A percentile compares a stretch with the other conserved stretches of the same genome.
Evolutionary conservation across 176 grass and related monocot genomes (phyloP).

Genomic region (Urochloa ruziziensis): DNA sequence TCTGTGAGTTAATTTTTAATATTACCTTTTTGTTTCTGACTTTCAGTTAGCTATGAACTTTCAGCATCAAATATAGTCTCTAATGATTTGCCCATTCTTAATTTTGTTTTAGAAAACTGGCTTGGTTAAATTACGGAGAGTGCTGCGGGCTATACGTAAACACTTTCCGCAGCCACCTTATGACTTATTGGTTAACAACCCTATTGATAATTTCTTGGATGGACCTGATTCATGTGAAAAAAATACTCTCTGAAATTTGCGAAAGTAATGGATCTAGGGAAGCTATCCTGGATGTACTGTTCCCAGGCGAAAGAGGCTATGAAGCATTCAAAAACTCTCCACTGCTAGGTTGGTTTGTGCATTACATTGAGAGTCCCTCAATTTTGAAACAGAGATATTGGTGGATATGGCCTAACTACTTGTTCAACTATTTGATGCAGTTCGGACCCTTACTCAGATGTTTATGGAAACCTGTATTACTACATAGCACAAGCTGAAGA

Average conservation of each 20-base stretch:
- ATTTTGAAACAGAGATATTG: conserved; percentile 14
- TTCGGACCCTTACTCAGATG: conserved; percentile 87
- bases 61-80: background rate
- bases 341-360: conserved; percentile 55
- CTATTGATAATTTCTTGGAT: conserved; percentile 88
- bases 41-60: conserved; percentile 25
- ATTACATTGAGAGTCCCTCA: conserved; percentile 25
- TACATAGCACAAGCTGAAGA: conserved; percentile 89
- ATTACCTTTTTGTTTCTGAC: background rate
- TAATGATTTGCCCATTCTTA: conserved; percentile 27
- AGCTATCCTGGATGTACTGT: conserved; percentile 66
- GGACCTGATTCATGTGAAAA: conserved; percentile 86
- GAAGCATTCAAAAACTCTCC: conserved; percentile 73
- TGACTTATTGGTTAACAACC: conserved; percentile 65
- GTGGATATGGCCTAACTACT: conserved; percentile 31
- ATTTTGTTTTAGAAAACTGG: conserved; percentile 85
- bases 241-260: conserved; percentile 69
- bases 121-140: conserved; percentile 89
- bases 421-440: conserved; percentile 54
- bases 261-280: conserved; percentile 64
- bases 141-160: conserved; percentile 93
- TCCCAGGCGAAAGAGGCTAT: conserved; percentile 62
- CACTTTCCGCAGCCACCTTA: conserved; percentile 87
- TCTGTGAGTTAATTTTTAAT: conserved; percentile 63
- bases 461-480: conserved; percentile 92